phyloP scores from a whole-genome alignment of 139 green algal species.

The Gonium pectorale region DNA sequence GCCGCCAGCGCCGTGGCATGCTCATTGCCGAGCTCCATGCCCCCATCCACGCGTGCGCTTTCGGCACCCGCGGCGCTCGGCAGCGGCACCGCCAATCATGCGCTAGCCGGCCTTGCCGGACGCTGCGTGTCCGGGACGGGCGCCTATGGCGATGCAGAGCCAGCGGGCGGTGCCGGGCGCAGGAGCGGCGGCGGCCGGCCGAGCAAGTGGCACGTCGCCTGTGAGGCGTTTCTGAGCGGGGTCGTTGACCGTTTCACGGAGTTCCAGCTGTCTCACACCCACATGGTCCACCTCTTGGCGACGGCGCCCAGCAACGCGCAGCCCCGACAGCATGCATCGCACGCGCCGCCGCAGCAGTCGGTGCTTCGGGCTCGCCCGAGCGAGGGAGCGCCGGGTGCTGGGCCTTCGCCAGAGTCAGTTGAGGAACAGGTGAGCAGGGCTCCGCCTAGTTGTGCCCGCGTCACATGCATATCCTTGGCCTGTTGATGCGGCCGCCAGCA shows the following conservation, averaged over 20 bases:
- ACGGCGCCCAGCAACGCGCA: background rate
- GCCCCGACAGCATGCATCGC: background rate
- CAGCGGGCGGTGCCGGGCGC: background rate
- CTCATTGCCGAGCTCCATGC: too few relatives aligned
- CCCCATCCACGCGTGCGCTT: too few relatives aligned
- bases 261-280: background rate
- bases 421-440: slow-evolving; percentile 32
- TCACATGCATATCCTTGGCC: too few relatives aligned
- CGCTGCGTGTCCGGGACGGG: background rate
- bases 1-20: background rate
- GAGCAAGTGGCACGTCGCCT: slow-evolving; percentile 17
- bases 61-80: too few relatives aligned
- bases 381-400: background rate
- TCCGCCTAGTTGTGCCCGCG: too few relatives aligned
- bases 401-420: background rate
- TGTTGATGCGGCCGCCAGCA: too few relatives aligned
- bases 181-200: background rate
- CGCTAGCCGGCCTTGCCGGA: background rate
- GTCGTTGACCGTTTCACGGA: slow-evolving; percentile 29
- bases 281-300: background rate
- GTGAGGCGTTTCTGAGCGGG: background rate
- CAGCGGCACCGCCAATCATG: too few relatives aligned
- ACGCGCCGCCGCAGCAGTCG: too few relatives aligned
- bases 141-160: background rate
- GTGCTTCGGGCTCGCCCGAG: background rate